Evolutionary conservation across 164 flowering plant species (phyloP), one percentile per base, ranked within the genome.

Genomic region (Malania oleifera): DNA sequence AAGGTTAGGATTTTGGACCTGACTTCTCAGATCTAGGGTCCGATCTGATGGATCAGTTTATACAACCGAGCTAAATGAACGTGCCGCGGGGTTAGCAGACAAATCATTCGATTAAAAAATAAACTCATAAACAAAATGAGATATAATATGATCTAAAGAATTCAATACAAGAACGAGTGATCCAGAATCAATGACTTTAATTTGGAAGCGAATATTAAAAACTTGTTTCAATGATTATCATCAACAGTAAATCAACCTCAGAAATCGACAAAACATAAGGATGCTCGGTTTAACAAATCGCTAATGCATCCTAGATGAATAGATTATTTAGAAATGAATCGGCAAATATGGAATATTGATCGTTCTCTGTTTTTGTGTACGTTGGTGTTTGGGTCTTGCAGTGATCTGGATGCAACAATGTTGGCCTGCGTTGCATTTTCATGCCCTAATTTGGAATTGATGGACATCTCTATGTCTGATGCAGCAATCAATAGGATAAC

Each of bases 361-460:
- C 38, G 41, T 31, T 19, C 23, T 52, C 54, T 34, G 4, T 40
- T 20, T 8, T 56, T 31, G 34, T 46, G 50, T 28, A 49, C n/a
- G n/a, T n/a, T n/a, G n/a, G n/a, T n/a, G n/a, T n/a, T 48, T 44
- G 18, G 37, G n/a, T 62, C 41, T 59, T 74, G 78, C 82, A 95
- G 98, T 80, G 91, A 87, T 69, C 59, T 89, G 17, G 96, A 95
- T 78, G 80, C 99, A 8, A 95, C 96, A 14, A 78, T 85, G 79
- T 55, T 95, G 67, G 99, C 98, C 19, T 95, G 95, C 72, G 80
- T 95, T 71, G 96, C 99, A 2, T 95, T 91, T 61, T 82, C 97
- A 10, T 95, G 99, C 66, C 96, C 97, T 34, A 85, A 78, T 72
- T 70, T 95, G 70, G 86, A 89, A 55, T 56, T 62, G 14, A 26